Evolutionary conservation across 768 basidiomycete species (phyloP), one percentile per base, ranked within the genome.

Genomic region (Tulasnella sp.): DNA sequence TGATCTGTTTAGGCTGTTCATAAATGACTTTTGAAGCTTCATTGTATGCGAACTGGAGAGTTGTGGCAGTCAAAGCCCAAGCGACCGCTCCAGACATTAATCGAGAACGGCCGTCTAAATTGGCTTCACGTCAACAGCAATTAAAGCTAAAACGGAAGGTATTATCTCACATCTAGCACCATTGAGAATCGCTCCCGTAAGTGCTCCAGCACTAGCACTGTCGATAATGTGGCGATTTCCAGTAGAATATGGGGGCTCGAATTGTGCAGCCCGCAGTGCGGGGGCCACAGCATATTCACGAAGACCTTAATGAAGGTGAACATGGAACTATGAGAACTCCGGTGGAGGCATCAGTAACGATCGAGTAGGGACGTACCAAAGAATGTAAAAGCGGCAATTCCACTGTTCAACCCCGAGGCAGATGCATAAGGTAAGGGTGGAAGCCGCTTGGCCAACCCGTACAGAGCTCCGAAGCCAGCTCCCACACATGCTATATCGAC

Each of bases 251-350:
- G n/a, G n/a, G 54, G 32, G 34, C 57, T 17, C 52, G 7, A 11
- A 60, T 34, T 21, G 57, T 57, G 59, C 35, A 35, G 15, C 67
- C 62, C 37, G 59, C 67, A 35, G 7, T 58, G 66, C 54, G 64
- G 90, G 90, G 42, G 78, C 77, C 49, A 89, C 69, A n/a, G 78
- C 64, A 65, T 81, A 86, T 73, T 91, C 90, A 59, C 87, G 78
- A 51, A 84, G 66, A 58, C 79, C 90, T 91, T 41, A 37, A 23
- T 5, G 25, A 31, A 6, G 27, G 32, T 3, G 11, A 39, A 17
- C 36, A 17, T 9, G 17, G 9, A 17, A 39, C 36, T 11, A 39
- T 39, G 36, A 9, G 9, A 9, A 39, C 11, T 39, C n/a, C n/a
- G n/a, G n/a, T n/a, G n/a, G n/a, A n/a, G n/a, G n/a, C n/a, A n/a